phyloP scores from a whole-genome alignment of 2,329 filamentous ascomycete species.

The Venturia carpophila region DNA sequence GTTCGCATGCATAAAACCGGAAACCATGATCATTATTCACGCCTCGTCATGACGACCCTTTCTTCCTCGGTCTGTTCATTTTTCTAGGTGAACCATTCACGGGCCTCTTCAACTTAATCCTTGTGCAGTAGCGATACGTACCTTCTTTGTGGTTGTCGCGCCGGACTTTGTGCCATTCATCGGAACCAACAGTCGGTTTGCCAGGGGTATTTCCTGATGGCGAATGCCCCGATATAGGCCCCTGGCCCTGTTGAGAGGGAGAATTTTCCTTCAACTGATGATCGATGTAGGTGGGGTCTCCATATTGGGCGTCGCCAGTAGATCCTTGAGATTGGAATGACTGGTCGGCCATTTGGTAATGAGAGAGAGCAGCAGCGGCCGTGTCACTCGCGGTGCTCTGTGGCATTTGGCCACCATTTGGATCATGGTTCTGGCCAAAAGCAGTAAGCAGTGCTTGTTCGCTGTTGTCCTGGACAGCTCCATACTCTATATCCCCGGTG shows the following conservation, averaged over 20 bases:
- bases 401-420: slow-evolving; percentile 37
- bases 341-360: slow-evolving; percentile 49
- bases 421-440: slow-evolving; percentile 29
- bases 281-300: slow-evolving; percentile 27
- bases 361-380: slow-evolving; percentile 49
- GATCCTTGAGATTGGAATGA: slow-evolving; percentile 42
- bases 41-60: background rate
- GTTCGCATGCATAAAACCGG: background rate
- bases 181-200: slow-evolving; percentile 88
- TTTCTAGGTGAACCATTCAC: background rate
- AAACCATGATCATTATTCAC: background rate
- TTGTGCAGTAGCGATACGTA: slow-evolving; percentile 36
- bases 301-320: slow-evolving; percentile 32
- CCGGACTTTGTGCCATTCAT: slow-evolving; percentile 95
- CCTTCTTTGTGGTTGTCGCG: slow-evolving; percentile 99
- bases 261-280: slow-evolving; percentile 27
- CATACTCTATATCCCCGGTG: slow-evolving; percentile 28
- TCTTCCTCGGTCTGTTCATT: background rate
- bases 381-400: slow-evolving; percentile 46
- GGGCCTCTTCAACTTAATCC: background rate
- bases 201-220: slow-evolving; percentile 25
- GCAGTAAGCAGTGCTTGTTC: slow-evolving; percentile 27
- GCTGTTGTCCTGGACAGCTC: slow-evolving; percentile 24
- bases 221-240: slow-evolving; percentile 31
- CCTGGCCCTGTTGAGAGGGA: slow-evolving; percentile 44